These are phyloP conservation scores for Phytophthora europaea DNA, from an alignment of 352 stramenopile genomes.

Conservation along the genomic window DNA sequence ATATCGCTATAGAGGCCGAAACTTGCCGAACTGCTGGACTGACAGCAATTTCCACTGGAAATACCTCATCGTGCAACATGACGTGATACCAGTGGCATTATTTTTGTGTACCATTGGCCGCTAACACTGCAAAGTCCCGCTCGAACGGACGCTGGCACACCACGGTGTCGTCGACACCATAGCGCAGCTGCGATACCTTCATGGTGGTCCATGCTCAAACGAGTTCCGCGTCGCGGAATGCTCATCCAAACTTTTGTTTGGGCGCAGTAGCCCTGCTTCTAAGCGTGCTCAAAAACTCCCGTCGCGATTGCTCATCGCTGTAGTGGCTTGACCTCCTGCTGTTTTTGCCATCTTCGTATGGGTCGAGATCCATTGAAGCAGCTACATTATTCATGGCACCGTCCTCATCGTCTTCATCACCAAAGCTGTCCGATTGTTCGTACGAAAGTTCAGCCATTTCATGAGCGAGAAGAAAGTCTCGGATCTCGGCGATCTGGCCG, in stretches of 20 bases:
- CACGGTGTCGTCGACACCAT: background rate
- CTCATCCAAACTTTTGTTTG: constrained; percentile 22
- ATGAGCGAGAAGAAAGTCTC: constrained; percentile 39
- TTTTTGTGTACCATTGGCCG: background rate
- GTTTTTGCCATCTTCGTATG: background rate
- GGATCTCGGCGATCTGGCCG: constrained; percentile 30
- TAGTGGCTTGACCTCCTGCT: constrained; percentile 29
- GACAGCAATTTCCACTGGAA: constrained; percentile 20
- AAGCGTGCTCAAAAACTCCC: constrained; percentile 35
- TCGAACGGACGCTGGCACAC: background rate
- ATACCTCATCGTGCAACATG: constrained; percentile 6
- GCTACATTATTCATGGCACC: background rate
- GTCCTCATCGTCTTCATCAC: background rate
- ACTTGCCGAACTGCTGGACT: constrained; percentile 15
- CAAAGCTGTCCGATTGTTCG: background rate
- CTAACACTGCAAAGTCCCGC: constrained; percentile 2
- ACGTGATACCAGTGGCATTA: constrained; percentile 15
- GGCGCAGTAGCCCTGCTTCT: constrained; percentile 23
- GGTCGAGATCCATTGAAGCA: background rate
- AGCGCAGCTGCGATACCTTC: background rate
- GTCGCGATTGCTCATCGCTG: constrained; percentile 27
- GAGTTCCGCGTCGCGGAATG: background rate
- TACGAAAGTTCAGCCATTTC: constrained; percentile 31
- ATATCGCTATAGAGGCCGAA: background rate
- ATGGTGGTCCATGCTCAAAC: constrained; percentile 8